phyloP scores from a whole-genome alignment of 345 rosid genomes.

The Lepidium aucheri region DNA sequence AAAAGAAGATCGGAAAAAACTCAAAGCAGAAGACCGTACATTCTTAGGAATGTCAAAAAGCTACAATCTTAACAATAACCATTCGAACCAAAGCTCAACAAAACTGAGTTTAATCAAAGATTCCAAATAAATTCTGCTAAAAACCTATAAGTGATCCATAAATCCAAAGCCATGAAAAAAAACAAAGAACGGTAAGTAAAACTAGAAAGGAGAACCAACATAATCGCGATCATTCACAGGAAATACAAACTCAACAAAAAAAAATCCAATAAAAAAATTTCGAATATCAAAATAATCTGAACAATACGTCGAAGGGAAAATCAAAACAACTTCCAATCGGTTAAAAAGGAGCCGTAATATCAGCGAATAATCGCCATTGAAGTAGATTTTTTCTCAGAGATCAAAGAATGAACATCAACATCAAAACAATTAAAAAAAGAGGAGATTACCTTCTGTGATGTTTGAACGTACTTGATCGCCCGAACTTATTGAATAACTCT shows the following conservation, averaged over 20 bases:
- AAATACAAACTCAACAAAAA: slow-evolving; percentile 5
- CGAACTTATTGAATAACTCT: not conserved
- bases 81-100: not conserved
- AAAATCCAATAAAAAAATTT: not conserved
- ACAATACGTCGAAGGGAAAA: not conserved
- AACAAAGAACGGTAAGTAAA: not conserved
- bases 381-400: not conserved
- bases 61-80: not conserved
- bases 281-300: not conserved
- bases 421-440: not conserved
- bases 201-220: not conserved
- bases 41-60: not conserved
- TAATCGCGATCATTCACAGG: slow-evolving; percentile 3
- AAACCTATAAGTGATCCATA: not conserved
- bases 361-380: not conserved
- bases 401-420: slow-evolving; percentile 5
- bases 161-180: not conserved
- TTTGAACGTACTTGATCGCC: not conserved
- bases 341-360: not conserved
- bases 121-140: not conserved
- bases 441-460: slow-evolving; percentile 12
- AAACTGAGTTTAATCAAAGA: not conserved
- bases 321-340: not conserved
- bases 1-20: not conserved
- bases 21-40: not conserved